Evolutionary conservation across 352 stramenopile genomes (phyloP).

Genomic region (Phytophthora boehmeriae): DNA sequence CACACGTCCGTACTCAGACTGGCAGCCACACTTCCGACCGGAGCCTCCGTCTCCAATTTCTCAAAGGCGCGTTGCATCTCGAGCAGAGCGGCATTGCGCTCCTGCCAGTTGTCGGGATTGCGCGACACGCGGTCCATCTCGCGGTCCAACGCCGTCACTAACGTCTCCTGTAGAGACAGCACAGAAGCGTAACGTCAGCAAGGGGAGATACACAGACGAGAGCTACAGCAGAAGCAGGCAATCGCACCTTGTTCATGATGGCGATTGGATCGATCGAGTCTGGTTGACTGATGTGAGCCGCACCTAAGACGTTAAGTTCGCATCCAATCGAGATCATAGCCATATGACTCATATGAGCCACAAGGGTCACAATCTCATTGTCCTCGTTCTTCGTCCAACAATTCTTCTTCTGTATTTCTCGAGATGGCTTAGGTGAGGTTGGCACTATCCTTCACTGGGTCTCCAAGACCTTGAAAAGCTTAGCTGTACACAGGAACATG

Average conservation of each 20-base stretch:
- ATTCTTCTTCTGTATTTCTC: no score
- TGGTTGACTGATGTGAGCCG: no score
- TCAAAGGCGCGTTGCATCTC: slow-evolving; percentile 79
- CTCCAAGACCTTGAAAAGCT: no score
- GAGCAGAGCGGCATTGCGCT: slow-evolving; percentile 64
- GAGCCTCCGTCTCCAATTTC: slow-evolving; percentile 46
- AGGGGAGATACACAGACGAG: slow-evolving; percentile 1
- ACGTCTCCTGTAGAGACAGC: slow-evolving; percentile 28
- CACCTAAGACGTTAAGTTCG: no score
- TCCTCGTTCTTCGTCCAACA: no score
- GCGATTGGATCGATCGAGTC: no score
- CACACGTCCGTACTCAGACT: slow-evolving; percentile 65
- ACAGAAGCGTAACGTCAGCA: background rate
- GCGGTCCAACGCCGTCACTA: slow-evolving; percentile 44
- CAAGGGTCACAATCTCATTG: no score
- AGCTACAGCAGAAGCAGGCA: background rate
- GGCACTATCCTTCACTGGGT: no score
- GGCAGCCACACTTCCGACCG: slow-evolving; percentile 27
- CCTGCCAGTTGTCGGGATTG: slow-evolving; percentile 85
- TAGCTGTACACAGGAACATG: no score
- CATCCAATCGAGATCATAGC: no score
- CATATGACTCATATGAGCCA: no score
- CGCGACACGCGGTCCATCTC: slow-evolving; percentile 84
- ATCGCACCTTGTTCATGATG: slow-evolving; percentile 6
- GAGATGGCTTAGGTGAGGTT: no score